These are phyloP conservation scores for Piedraia hortae DNA, from an alignment of 2,329 filamentous ascomycete genomes.

Conservation along the genomic window DNA sequence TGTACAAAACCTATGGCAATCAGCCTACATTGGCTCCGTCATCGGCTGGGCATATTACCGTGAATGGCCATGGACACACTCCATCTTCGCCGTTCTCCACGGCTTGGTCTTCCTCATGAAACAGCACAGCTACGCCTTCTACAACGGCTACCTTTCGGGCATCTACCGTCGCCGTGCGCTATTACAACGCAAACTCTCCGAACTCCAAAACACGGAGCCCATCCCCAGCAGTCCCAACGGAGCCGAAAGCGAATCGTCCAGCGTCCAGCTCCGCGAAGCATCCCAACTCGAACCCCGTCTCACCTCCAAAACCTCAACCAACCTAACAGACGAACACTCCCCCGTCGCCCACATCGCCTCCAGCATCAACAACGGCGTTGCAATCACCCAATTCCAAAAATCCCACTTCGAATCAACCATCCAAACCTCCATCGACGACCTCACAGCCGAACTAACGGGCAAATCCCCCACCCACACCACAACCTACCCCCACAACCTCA, in stretches of 20 bases:
- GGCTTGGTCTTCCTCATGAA: conserved; percentile 59
- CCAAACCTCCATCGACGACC: conserved; percentile 34
- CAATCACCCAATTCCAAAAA: conserved; percentile 34
- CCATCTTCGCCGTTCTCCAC: conserved; percentile 50
- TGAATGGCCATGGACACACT: conserved; percentile 64
- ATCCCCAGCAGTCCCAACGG: conserved; percentile 14
- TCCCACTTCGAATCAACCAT: conserved; percentile 36
- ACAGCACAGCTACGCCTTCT: conserved; percentile 54
- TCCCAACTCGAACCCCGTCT: conserved; percentile 8
- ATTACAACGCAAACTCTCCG: conserved; percentile 24
- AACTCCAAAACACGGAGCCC: conserved; percentile 28
- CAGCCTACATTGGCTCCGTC: conserved; percentile 30
- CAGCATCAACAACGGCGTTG: conserved; percentile 31
- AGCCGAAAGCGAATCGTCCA: conserved; percentile 4
- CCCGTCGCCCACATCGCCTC: conserved; percentile 33
- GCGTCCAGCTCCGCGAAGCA: conserved; percentile 3
- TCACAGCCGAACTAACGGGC: conserved; percentile 36
- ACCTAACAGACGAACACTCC: conserved; percentile 19
- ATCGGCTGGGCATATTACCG: conserved; percentile 39
- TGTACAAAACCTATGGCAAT: conserved; percentile 49
- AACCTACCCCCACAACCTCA: conserved; percentile 44
- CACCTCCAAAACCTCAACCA: conserved; percentile 16
- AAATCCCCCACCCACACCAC: conserved; percentile 24
- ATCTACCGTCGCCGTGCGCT: conserved; percentile 25
- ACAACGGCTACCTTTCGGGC: conserved; percentile 38